phyloP scores from a whole-genome alignment of 805 yeast species.

The Candida suzukii region DNA sequence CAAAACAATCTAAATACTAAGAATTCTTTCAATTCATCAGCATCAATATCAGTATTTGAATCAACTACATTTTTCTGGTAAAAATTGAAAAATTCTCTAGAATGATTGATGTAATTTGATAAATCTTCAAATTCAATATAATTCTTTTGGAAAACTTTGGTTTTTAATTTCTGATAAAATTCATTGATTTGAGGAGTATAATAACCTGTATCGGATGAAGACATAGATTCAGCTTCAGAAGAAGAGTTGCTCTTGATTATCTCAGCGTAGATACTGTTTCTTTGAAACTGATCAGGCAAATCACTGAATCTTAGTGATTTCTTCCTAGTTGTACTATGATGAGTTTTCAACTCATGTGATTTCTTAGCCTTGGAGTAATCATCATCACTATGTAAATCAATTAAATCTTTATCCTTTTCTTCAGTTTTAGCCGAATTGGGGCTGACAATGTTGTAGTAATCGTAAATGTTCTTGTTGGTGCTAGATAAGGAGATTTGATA shows the following conservation, averaged over 20 bases:
- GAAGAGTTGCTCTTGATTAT: not conserved
- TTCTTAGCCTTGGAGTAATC: not conserved
- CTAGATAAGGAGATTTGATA: conserved; percentile 9
- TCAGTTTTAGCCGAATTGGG: not conserved
- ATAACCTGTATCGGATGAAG: conserved; percentile 17
- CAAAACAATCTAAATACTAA: conserved; percentile 18
- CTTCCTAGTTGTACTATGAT: not conserved
- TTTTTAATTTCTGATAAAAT: too few species aligned
- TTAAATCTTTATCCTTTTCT: not conserved
- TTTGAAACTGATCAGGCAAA: not conserved
- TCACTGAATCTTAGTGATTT: conserved; percentile 5
- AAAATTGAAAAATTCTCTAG: not conserved
- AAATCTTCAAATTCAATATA: too few species aligned
- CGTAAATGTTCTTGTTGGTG: conserved; percentile 6
- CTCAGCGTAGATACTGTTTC: not conserved
- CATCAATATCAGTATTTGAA: too few species aligned
- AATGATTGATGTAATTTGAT: conserved; percentile 6
- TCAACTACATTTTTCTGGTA: too few species aligned
- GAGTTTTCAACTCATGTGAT: not conserved
- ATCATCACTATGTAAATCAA: not conserved
- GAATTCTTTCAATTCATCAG: too few species aligned
- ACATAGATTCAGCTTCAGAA: conserved; percentile 3
- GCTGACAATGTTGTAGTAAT: not conserved
- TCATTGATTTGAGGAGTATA: too few species aligned
- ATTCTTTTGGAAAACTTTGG: too few species aligned